Base-by-base conservation (phyloP, 106 monocot genomes). In the Dioscorea dumetorum region DNA sequence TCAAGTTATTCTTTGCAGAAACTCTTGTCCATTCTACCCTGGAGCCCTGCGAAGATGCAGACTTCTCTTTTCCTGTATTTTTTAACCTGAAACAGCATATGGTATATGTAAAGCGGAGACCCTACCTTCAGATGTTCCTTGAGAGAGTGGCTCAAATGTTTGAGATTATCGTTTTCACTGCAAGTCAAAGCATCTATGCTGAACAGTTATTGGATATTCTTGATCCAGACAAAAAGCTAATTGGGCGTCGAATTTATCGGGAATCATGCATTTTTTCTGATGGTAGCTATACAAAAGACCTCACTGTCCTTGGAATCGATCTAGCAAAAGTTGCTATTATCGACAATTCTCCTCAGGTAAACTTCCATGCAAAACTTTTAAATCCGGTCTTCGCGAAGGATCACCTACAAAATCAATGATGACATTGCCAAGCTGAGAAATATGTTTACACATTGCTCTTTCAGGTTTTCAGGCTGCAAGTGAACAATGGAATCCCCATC, bases 171-270 rank as follows among this genome's bases (percentile, higher is more conserved):
- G 85, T 97, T 54, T 97, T 92, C 74, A 97, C 97, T 18, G 97
- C 97, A 20, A 97, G 97, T 66, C 91, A 91, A 73, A 97, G 97
- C 74, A 81, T 88, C 32, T 97, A 97, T 73, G 97, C 97, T 50
- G 83, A 76, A 52, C 74, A 84, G 31, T 69, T 97, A 14, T 76
- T 97, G 20, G 91, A 92, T 76, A 83, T 73, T 48, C 74, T 97
- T 33, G 97, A 97, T 75, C 91, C 97, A 23, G 82, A 82, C 0
- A 77, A 69, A 24, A 88, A 67, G 50, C 56, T 92, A 4, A 78
- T 97, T 61, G 89, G 91, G 28, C 69, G 72, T 23, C 83, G 91
- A 15, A 73, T 89, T 61, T 97, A 92, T 75, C 85, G 97, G 4
- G 97, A 97, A 63, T 88, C 91, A 2, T 97, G 97, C 62, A 66